Percentiles rank a stretch among this genome's conserved stretches.
These are phyloP conservation scores for Discostella stelligeroides DNA, from an alignment of 108 stramenopile species.

Conservation along the genomic window DNA sequence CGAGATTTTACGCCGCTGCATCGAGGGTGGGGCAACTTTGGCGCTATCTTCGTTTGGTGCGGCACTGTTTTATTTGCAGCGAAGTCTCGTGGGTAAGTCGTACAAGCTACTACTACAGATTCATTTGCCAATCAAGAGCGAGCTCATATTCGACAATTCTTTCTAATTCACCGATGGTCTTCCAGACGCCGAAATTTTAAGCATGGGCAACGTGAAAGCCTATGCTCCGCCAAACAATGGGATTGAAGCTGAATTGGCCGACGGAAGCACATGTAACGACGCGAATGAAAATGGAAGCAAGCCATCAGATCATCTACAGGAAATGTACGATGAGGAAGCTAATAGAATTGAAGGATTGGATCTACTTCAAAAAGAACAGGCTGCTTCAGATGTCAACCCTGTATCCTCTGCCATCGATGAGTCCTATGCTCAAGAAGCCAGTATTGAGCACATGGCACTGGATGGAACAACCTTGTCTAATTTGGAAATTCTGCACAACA, in stretches of 20 bases:
- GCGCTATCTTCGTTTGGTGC: conserved; percentile 89
- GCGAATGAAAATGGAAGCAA: conserved; percentile 1
- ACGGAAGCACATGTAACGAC: background rate
- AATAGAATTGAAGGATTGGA: conserved; percentile 34
- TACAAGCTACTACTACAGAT: background rate
- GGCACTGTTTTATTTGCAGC: conserved; percentile 87
- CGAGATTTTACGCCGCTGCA: conserved; percentile 72
- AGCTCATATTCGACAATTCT: too few species aligned
- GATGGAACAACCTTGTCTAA: conserved; percentile 97
- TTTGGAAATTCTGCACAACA: conserved; percentile 91
- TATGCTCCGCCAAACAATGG: conserved; percentile 50
- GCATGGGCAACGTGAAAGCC: conserved; percentile 88
- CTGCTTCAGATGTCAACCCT: conserved; percentile 11
- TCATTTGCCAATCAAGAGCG: background rate
- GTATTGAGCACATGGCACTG: conserved; percentile 84
- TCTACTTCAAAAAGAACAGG: conserved; percentile 15
- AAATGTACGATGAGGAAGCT: conserved; percentile 34
- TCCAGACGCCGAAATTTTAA: conserved; percentile 82
- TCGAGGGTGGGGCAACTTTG: conserved; percentile 78
- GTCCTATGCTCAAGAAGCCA: conserved; percentile 39
- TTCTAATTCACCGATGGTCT: too few species aligned
- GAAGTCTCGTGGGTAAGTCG: conserved; percentile 78
- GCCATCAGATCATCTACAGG: conserved; percentile 22
- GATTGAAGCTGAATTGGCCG: background rate
- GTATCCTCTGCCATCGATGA: conserved; percentile 9